Evolutionary conservation across 495 filamentous ascomycete genomes (phyloP).

Genomic region (Hypoxylon crocopeplum): DNA sequence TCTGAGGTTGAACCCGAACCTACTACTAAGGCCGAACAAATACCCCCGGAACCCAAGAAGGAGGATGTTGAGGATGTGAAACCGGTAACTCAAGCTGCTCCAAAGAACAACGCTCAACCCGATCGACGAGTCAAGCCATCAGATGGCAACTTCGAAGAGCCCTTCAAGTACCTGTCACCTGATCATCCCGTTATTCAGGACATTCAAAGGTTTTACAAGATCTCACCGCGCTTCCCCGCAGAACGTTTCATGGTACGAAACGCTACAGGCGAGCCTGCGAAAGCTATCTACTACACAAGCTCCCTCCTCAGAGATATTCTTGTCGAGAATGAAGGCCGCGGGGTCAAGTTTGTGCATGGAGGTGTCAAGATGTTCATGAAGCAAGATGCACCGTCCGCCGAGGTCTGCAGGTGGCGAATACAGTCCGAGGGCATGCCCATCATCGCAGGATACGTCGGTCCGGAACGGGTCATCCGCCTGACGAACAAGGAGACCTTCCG

Average conservation of each 20-base stretch:
- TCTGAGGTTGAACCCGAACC: slow-evolving; percentile 21
- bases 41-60: slow-evolving; percentile 11
- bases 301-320: slow-evolving; percentile 85
- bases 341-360: slow-evolving; percentile 94
- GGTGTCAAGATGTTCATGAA: slow-evolving; percentile 99
- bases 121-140: slow-evolving; percentile 35
- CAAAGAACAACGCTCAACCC: slow-evolving; percentile 20
- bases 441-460: slow-evolving; percentile 85
- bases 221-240: slow-evolving; percentile 81
- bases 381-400: slow-evolving; percentile 85
- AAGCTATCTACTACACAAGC: slow-evolving; percentile 95
- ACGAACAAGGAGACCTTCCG: slow-evolving; percentile 77
- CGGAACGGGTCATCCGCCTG: slow-evolving; percentile 74
- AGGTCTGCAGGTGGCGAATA: slow-evolving; percentile 91
- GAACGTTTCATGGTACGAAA: slow-evolving; percentile 97
- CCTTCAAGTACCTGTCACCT: slow-evolving; percentile 83
- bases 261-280: slow-evolving; percentile 77
- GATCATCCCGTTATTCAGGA: slow-evolving; percentile 74
- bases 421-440: slow-evolving; percentile 92
- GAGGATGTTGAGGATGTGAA: slow-evolving; percentile 16
- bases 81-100: slow-evolving; percentile 19
- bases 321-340: slow-evolving; percentile 78
- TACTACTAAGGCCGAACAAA: slow-evolving; percentile 11
- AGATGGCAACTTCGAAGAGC: slow-evolving; percentile 68
- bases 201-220: slow-evolving; percentile 81